Evolutionary conservation across 352 stramenopile genomes (phyloP).

Genomic region (Chrysophaeum taylorii): DNA sequence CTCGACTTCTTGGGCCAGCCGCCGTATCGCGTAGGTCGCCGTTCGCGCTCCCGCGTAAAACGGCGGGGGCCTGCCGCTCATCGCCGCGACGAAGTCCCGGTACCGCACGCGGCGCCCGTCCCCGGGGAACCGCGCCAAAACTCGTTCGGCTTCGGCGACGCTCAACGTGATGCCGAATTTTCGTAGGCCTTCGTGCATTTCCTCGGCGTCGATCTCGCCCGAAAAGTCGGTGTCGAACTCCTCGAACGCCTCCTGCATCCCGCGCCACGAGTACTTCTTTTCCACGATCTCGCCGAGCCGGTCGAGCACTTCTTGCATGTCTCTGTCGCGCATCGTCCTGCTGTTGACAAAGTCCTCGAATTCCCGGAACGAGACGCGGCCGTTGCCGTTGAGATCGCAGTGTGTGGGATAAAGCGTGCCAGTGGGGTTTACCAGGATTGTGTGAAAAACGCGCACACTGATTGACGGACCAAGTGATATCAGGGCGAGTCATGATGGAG

Average conservation of each 20-base stretch:
- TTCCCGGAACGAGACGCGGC: neutral
- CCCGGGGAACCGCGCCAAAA: neutral
- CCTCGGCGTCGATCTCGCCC: neutral
- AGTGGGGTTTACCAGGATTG: too few species aligned
- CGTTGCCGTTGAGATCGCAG: constrained; percentile 3
- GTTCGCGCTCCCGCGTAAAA: neutral
- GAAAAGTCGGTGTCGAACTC: neutral
- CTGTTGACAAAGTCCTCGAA: neutral
- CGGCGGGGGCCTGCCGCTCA: neutral
- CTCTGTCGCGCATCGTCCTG: neutral
- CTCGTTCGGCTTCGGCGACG: neutral
- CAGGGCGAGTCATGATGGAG: too few species aligned
- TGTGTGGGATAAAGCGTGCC: too few species aligned
- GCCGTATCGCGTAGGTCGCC: neutral
- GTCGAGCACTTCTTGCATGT: neutral
- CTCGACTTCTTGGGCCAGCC: neutral
- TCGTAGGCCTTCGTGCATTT: neutral
- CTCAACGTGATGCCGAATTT: neutral
- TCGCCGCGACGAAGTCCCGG: neutral
- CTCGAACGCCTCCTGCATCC: neutral
- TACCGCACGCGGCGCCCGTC: neutral
- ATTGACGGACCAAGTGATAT: too few species aligned
- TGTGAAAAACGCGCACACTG: too few species aligned
- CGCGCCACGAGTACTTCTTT: too few species aligned
- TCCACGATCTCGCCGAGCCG: constrained; percentile 1